Conservation (phyloP, 2,329 filamentous ascomycete species). For the Fusarium guadeloupense region DNA sequence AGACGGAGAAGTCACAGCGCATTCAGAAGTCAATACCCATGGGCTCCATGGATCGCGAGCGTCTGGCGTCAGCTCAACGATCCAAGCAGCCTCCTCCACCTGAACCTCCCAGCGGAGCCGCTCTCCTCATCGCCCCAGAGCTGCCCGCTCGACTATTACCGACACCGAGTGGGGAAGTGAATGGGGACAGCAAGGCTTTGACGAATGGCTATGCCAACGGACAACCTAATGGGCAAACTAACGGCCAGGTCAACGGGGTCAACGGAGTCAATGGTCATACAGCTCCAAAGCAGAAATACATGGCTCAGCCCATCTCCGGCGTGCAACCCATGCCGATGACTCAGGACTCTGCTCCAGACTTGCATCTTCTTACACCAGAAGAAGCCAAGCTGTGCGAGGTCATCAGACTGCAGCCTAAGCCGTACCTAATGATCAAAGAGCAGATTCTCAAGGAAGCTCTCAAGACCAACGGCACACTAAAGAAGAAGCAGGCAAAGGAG, state of each 20-base stretch:
- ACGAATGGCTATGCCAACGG: conserved; percentile 64
- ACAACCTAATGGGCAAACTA: conserved; percentile 50
- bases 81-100: conserved; percentile 71
- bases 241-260: conserved; percentile 59
- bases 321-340: conserved; percentile 73
- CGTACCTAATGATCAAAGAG: conserved; percentile 94
- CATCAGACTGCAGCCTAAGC: conserved; percentile 88
- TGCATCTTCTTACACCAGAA: conserved; percentile 85
- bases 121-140: conserved; percentile 80
- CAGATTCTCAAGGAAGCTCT: conserved; percentile 89
- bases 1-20: conserved; percentile 83
- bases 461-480: conserved; percentile 85
- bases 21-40: conserved; percentile 76
- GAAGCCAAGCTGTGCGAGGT: conserved; percentile 88
- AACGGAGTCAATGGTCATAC: conserved; percentile 51
- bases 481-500: conserved; percentile 93
- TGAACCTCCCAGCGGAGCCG: conserved; percentile 79
- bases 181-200: conserved; percentile 63
- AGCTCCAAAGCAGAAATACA: conserved; percentile 59
- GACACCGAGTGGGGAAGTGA: conserved; percentile 46
- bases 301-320: conserved; percentile 66
- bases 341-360: conserved; percentile 80
- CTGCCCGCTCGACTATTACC: conserved; percentile 68
- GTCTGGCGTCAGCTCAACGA: conserved; percentile 75
- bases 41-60: conserved; percentile 84